Evolutionary conservation across 805 yeast genomes (phyloP).

Genomic region (Schizosaccharomyces lindneri): DNA sequence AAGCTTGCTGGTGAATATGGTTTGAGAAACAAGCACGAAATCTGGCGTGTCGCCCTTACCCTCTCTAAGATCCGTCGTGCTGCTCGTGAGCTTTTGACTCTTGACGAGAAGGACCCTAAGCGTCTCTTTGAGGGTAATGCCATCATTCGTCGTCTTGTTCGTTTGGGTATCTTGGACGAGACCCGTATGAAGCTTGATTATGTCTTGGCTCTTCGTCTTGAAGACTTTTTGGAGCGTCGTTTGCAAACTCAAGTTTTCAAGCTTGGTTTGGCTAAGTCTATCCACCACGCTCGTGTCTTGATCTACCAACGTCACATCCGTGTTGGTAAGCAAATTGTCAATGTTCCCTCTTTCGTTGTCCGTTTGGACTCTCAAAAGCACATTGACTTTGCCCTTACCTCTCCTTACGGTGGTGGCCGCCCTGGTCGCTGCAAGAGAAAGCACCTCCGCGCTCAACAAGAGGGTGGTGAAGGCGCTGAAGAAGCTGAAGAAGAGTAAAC

Average conservation of each 20-base stretch:
- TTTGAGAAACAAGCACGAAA: conserved; percentile 98
- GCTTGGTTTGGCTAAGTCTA: conserved; percentile 96
- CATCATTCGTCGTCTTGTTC: conserved; percentile 96
- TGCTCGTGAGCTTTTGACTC: conserved; percentile 98
- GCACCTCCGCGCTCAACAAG: conserved; percentile 13
- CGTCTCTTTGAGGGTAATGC: conserved; percentile 99
- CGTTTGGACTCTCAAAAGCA: conserved; percentile 99
- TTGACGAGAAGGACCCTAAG: conserved; percentile 99
- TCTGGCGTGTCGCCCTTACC: conserved; percentile 98
- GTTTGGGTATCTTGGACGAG: conserved; percentile 96
- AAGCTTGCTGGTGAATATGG: conserved; percentile 99
- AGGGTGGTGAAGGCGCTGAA: background rate
- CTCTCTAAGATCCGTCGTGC: conserved; percentile 99
- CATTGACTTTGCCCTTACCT: conserved; percentile 96
- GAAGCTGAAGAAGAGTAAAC: background rate
- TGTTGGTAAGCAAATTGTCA: conserved; percentile 98
- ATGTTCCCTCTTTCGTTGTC: conserved; percentile 96
- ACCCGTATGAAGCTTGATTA: conserved; percentile 99
- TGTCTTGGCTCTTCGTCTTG: conserved; percentile 91
- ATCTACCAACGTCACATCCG: conserved; percentile 98
- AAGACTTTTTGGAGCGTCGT: conserved; percentile 99
- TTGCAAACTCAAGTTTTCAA: conserved; percentile 99
- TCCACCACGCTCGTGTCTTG: conserved; percentile 98
- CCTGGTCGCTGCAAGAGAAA: conserved; percentile 97
- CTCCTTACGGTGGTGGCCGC: conserved; percentile 99